Conservation (phyloP, 176 grass and related monocot species). For the Eleusine coracana region DNA sequence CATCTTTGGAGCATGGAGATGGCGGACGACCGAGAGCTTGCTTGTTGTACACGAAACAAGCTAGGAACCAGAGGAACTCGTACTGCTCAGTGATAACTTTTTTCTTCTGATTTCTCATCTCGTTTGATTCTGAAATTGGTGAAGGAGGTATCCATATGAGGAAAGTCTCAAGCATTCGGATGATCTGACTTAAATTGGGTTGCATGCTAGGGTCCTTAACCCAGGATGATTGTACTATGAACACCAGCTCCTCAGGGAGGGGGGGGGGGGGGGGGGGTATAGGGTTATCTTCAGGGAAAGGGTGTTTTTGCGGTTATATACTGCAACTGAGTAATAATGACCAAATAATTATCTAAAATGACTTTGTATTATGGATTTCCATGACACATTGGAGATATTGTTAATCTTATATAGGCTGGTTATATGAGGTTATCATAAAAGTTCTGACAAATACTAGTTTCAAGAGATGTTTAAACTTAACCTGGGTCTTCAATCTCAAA, state of each 20-base stretch:
- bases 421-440: background rate
- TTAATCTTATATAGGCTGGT: background rate
- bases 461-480: background rate
- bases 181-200: slow-evolving; percentile 92
- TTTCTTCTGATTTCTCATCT: slow-evolving; percentile 42
- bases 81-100: slow-evolving; percentile 44
- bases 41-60: slow-evolving; percentile 65
- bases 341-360: background rate
- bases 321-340: background rate
- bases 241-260: slow-evolving; percentile 55
- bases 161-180: slow-evolving; percentile 89
- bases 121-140: slow-evolving; percentile 32
- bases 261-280: background rate
- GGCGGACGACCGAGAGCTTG: slow-evolving; percentile 90
- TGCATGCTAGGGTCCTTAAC: slow-evolving; percentile 83
- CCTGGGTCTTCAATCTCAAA: background rate
- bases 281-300: slow-evolving; percentile 71
- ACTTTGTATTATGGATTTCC: background rate
- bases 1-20: slow-evolving; percentile 88
- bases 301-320: slow-evolving; percentile 74
- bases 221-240: slow-evolving; percentile 89
- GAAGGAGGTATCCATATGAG: slow-evolving; percentile 56
- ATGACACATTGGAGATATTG: background rate
- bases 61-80: slow-evolving; percentile 61
- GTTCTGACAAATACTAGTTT: background rate